Conservation (phyloP, 345 rosid species). For the Linum trigynum region DNA sequence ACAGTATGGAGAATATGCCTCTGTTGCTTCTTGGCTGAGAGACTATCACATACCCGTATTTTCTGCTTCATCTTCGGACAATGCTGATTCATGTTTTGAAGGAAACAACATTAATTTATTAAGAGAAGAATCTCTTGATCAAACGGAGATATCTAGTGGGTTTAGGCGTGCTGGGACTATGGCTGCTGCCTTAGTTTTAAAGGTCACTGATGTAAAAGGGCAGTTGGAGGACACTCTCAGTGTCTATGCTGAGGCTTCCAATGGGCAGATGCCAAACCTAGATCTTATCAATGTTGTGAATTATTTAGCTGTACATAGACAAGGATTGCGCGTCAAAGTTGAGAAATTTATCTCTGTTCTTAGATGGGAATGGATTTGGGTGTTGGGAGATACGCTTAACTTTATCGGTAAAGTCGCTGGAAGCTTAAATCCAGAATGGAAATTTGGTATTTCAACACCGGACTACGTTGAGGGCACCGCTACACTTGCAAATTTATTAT, state of each 20-base stretch:
- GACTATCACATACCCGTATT: constrained; percentile 74
- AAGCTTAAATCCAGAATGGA: constrained; percentile 56
- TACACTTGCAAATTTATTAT: constrained; percentile 84
- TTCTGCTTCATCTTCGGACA: constrained; percentile 21
- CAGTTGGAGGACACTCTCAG: constrained; percentile 54
- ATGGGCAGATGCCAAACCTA: constrained; percentile 97
- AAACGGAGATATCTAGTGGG: constrained; percentile 27
- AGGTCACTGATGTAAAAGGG: constrained; percentile 45
- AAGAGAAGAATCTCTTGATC: constrained; percentile 12
- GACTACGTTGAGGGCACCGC: constrained; percentile 81
- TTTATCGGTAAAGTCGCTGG: constrained; percentile 48
- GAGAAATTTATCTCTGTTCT: constrained; percentile 58
- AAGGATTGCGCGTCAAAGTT: constrained; percentile 67
- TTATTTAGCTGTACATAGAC: constrained; percentile 81
- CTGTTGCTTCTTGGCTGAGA: constrained; percentile 78
- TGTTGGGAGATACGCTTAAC: constrained; percentile 54
- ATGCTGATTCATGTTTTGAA: constrained; percentile 25
- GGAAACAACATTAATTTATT: constrained; percentile 13
- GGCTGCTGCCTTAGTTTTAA: constrained; percentile 82
- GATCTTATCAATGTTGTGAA: constrained; percentile 85
- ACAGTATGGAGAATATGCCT: constrained; percentile 63
- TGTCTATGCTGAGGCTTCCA: constrained; percentile 88
- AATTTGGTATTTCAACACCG: constrained; percentile 62
- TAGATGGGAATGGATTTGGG: constrained; percentile 43
- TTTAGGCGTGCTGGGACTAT: constrained; percentile 78